Evolutionary conservation across 2,329 filamentous ascomycete species (phyloP).

Genomic region (Arthrobotrys musiformis): DNA sequence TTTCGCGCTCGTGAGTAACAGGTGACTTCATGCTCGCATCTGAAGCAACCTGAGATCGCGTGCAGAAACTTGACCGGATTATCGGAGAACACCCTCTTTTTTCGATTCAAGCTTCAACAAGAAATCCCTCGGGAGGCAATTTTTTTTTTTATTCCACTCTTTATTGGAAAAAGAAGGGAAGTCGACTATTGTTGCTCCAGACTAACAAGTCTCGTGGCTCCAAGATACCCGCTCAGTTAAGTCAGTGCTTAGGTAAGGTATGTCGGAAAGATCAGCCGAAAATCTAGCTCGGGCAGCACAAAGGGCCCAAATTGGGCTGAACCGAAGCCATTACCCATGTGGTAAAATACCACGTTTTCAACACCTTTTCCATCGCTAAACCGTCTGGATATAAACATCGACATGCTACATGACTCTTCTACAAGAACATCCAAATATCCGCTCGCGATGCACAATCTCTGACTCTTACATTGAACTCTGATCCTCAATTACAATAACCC

Average conservation of each 20-base stretch:
- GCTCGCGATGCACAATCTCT: too few relatives aligned
- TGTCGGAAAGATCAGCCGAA: too few relatives aligned
- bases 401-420: too few relatives aligned
- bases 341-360: constrained; percentile 28
- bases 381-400: background rate
- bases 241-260: too few relatives aligned
- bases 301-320: background rate
- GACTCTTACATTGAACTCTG: too few relatives aligned
- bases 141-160: background rate
- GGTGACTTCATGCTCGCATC: background rate
- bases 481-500: too few relatives aligned
- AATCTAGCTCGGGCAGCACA: background rate
- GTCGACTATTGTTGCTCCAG: too few relatives aligned
- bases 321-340: background rate
- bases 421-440: too few relatives aligned
- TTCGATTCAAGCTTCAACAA: background rate
- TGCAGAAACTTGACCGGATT: background rate
- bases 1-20: constrained; percentile 2
- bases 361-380: background rate
- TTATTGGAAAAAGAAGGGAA: too few relatives aligned
- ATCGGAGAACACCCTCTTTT: background rate
- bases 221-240: too few relatives aligned
- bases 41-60: background rate
- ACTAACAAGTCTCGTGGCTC: too few relatives aligned
- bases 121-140: background rate